Evolutionary conservation across 495 filamentous ascomycete genomes (phyloP).

Genomic region (Tricharina praecox): DNA sequence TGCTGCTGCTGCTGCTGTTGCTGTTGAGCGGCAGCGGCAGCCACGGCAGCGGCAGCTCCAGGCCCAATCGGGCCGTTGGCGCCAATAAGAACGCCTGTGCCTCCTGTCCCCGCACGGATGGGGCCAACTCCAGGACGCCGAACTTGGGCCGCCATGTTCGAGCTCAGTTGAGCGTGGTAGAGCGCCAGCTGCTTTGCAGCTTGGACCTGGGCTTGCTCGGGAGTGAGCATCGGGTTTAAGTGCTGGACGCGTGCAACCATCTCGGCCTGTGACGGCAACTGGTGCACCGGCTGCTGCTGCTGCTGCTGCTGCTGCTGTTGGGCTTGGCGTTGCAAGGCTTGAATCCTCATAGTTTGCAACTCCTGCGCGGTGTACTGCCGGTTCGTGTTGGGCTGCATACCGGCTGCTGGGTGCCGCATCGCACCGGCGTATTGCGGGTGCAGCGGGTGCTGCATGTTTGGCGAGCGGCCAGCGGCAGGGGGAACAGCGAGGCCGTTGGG

Average conservation of each 20-base stretch:
- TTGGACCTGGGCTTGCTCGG: slow-evolving; percentile 12
- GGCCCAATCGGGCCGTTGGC: slow-evolving; percentile 24
- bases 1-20: slow-evolving; percentile 14
- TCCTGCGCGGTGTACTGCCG: background rate
- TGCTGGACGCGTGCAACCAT: slow-evolving; percentile 17
- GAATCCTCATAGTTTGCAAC: background rate
- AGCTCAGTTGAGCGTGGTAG: slow-evolving; percentile 16
- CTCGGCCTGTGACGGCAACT: slow-evolving; percentile 16
- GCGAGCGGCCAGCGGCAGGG: slow-evolving; percentile 6
- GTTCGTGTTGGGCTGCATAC: slow-evolving; percentile 2
- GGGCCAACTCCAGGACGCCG: background rate
- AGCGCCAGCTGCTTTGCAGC: slow-evolving; percentile 13
- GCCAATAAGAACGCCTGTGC: slow-evolving; percentile 20
- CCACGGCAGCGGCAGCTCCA: slow-evolving; percentile 10
- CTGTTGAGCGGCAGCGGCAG: no score
- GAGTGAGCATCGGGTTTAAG: slow-evolving; percentile 16
- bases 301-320: slow-evolving; percentile 20
- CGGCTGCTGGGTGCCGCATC: slow-evolving; percentile 6
- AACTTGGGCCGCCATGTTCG: slow-evolving; percentile 9
- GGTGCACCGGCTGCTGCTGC: slow-evolving; percentile 11
- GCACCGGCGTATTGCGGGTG: slow-evolving; percentile 9
- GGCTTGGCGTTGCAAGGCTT: slow-evolving; percentile 2
- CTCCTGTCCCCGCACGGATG: slow-evolving; percentile 6
- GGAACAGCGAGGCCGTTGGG: slow-evolving; percentile 12
- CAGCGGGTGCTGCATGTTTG: slow-evolving; percentile 10